Percentiles rank a stretch among this genome's conserved stretches.
Evolutionary conservation across 202 grass and related monocot genomes (phyloP).

Genomic region (Brachypodium distachyon): DNA sequence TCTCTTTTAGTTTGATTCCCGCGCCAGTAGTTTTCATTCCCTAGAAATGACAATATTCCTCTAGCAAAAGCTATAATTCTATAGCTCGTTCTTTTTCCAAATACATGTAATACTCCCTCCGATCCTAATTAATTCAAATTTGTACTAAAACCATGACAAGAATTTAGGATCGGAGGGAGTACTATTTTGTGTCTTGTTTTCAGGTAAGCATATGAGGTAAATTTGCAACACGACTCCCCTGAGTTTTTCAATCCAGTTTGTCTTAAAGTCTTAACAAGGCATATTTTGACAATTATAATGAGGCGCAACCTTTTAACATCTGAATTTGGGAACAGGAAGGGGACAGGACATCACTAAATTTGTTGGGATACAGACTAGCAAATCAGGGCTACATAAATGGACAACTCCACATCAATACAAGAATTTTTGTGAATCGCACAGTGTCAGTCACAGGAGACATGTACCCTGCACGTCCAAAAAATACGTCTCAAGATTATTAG

Average conservation of each 20-base stretch:
- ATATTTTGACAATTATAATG: too few relatives aligned
- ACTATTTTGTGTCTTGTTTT: too few relatives aligned
- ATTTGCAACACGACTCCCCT: background rate
- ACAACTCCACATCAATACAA: background rate
- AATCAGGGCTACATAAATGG: background rate
- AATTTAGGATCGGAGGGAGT: too few relatives aligned
- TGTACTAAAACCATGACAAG: too few relatives aligned
- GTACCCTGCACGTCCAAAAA: background rate
- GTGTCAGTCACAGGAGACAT: background rate
- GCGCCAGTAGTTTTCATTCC: too few relatives aligned
- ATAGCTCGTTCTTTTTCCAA: background rate
- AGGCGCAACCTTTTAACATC: background rate
- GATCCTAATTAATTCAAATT: too few relatives aligned
- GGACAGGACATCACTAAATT: background rate
- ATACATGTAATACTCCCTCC: background rate
- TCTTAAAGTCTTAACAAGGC: background rate
- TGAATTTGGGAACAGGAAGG: background rate
- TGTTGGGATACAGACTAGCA: background rate
- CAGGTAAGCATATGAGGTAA: background rate
- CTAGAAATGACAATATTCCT: too few relatives aligned
- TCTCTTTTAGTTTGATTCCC: background rate
- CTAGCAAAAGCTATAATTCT: too few relatives aligned
- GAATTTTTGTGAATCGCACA: background rate
- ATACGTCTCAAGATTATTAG: background rate
- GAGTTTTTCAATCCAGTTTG: background rate